Conservation (phyloP, 176 grass and related monocot genomes). For the Puya raimondii region DNA sequence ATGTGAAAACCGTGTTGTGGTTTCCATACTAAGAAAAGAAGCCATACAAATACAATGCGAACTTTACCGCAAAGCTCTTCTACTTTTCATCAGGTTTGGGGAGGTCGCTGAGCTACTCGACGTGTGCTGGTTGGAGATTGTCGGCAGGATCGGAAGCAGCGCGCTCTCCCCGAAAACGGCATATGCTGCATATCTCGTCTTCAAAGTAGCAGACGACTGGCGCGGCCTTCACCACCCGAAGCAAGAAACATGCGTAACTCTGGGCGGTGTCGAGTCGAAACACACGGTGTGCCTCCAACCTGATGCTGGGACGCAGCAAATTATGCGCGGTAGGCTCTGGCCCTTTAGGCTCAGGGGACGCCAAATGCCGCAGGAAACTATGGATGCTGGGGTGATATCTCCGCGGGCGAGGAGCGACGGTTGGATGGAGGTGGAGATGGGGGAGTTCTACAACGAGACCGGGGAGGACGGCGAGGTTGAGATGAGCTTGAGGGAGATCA, state of each 20-base stretch:
- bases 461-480: conserved; percentile 20
- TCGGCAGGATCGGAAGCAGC: conserved; percentile 6
- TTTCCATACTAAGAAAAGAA: not conserved
- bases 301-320: not conserved
- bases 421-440: conserved; percentile 46
- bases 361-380: too few relatives aligned
- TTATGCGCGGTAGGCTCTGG: too few relatives aligned
- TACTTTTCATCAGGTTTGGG: conserved; percentile 14
- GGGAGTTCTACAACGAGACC: conserved; percentile 29
- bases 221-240: conserved; percentile 16
- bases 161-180: conserved; percentile 17
- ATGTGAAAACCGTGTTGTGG: not conserved
- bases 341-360: too few relatives aligned
- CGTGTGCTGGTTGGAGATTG: conserved; percentile 41
- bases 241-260: conserved; percentile 23
- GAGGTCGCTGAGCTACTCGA: conserved; percentile 17
- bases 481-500: conserved; percentile 26
- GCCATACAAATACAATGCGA: not conserved
- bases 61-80: not conserved
- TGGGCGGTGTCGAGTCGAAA: conserved; percentile 1
- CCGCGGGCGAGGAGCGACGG: conserved; percentile 20
- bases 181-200: conserved; percentile 42
- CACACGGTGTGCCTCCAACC: not conserved
- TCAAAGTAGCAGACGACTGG: conserved; percentile 18
- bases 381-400: not conserved